Percentiles rank a stretch among this genome's conserved stretches.
Evolutionary conservation across 2,329 filamentous ascomycete species (phyloP).

Genomic region (Alternaria viburni): DNA sequence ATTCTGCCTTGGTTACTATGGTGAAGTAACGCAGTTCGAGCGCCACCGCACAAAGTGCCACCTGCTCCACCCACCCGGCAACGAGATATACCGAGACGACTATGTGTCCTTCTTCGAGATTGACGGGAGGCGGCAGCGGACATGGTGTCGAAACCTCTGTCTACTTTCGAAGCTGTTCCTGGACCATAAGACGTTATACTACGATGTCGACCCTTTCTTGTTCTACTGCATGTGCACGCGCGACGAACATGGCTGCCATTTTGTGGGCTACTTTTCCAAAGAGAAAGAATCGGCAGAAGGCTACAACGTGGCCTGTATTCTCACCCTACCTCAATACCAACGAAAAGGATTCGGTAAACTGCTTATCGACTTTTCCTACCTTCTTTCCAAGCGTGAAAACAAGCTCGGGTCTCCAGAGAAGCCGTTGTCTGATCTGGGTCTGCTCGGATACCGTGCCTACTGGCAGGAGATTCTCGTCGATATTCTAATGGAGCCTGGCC

Average conservation of each 20-base stretch:
- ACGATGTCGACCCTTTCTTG: slow-evolving; percentile 98
- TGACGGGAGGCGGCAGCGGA: slow-evolving; percentile 89
- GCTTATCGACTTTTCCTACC: slow-evolving; percentile 96
- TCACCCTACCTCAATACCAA: slow-evolving; percentile 95
- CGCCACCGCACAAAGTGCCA: slow-evolving; percentile 91
- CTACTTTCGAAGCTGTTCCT: slow-evolving; percentile 94
- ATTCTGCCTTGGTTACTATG: slow-evolving; percentile 93
- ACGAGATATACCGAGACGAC: slow-evolving; percentile 96
- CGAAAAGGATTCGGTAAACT: slow-evolving; percentile 91
- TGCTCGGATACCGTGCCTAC: slow-evolving; percentile 94
- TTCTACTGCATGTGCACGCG: slow-evolving; percentile 98
- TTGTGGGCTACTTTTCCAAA: slow-evolving; percentile 99
- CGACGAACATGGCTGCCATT: slow-evolving; percentile 87
- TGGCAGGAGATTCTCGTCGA: slow-evolving; percentile 97
- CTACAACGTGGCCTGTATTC: slow-evolving; percentile 97
- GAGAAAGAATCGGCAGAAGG: slow-evolving; percentile 97
- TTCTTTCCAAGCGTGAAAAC: slow-evolving; percentile 91
- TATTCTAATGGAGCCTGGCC: slow-evolving; percentile 68
- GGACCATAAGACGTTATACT: slow-evolving; percentile 97
- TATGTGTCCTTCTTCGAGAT: slow-evolving; percentile 97
- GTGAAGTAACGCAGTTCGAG: slow-evolving; percentile 78
- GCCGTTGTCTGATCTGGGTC: slow-evolving; percentile 88
- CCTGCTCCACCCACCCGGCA: slow-evolving; percentile 89
- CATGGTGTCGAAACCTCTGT: slow-evolving; percentile 96
- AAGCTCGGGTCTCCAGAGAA: slow-evolving; percentile 97